A percentile compares a stretch with the other conserved stretches of the same genome.
Conservation (phyloP, 2,329 filamentous ascomycete genomes). For the Leptoxyphium fumago region DNA sequence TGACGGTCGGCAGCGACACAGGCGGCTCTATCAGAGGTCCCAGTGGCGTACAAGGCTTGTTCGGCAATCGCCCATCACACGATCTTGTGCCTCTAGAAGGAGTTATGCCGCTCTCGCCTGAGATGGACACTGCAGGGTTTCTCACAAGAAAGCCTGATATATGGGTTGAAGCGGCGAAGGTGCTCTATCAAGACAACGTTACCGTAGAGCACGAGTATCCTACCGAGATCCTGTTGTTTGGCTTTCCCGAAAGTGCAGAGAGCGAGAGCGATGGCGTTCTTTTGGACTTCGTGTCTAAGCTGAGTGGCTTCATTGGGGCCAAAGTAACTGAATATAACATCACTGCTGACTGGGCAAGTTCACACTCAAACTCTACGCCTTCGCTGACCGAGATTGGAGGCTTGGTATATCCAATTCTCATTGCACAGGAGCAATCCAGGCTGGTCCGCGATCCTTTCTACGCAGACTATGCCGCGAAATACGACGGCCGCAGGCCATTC, state of each 20-base stretch:
- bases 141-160: slow-evolving; percentile 30
- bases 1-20: slow-evolving; percentile 36
- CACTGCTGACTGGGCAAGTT: slow-evolving; percentile 22
- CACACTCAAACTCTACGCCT: slow-evolving; percentile 15
- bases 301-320: slow-evolving; percentile 28
- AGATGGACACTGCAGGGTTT: slow-evolving; percentile 34
- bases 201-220: slow-evolving; percentile 28
- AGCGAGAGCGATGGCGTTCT: slow-evolving; percentile 25
- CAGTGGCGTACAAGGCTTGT: slow-evolving; percentile 33
- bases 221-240: slow-evolving; percentile 25
- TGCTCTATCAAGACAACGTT: slow-evolving; percentile 31
- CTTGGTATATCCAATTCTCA: slow-evolving; percentile 32
- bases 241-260: slow-evolving; percentile 26
- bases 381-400: slow-evolving; percentile 25
- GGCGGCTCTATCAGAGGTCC: slow-evolving; percentile 37
- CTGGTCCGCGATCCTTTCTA: slow-evolving; percentile 36
- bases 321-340: slow-evolving; percentile 24
- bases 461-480: slow-evolving; percentile 31
- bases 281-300: slow-evolving; percentile 28
- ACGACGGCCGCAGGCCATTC: slow-evolving; percentile 33
- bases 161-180: slow-evolving; percentile 30
- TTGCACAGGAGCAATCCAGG: slow-evolving; percentile 32
- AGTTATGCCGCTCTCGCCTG: slow-evolving; percentile 34
- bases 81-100: slow-evolving; percentile 32
- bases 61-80: slow-evolving; percentile 35